Evolutionary conservation across 805 yeast genomes (phyloP).

Genomic region (Myxozyma lipomycoides): DNA sequence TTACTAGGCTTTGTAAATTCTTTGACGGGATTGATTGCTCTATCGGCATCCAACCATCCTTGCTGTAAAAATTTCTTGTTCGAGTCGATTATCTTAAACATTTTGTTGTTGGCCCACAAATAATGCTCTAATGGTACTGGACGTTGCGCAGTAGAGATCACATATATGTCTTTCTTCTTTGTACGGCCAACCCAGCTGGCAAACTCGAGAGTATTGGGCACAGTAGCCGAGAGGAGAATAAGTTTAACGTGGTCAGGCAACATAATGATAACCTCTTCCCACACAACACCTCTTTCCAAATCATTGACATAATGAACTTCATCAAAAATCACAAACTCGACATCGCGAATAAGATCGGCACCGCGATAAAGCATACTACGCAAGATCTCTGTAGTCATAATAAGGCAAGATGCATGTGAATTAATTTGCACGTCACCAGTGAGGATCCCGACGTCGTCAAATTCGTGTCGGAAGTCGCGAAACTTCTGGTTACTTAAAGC

Average conservation of each 20-base stretch:
- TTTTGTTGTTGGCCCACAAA: slow-evolving; percentile 73
- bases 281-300: slow-evolving; percentile 94
- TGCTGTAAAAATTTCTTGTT: slow-evolving; percentile 62
- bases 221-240: slow-evolving; percentile 90
- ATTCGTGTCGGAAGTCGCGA: slow-evolving; percentile 77
- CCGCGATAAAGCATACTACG: slow-evolving; percentile 95
- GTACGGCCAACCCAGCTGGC: slow-evolving; percentile 99
- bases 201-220: slow-evolving; percentile 96
- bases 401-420: slow-evolving; percentile 91
- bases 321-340: slow-evolving; percentile 94
- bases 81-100: slow-evolving; percentile 70
- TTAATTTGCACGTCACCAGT: slow-evolving; percentile 98
- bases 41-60: slow-evolving; percentile 38
- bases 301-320: slow-evolving; percentile 98
- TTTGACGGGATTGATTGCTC: slow-evolving; percentile 40
- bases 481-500: slow-evolving; percentile 88
- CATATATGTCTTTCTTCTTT: slow-evolving; percentile 91
- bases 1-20: slow-evolving; percentile 5
- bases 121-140: slow-evolving; percentile 92
- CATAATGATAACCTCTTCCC: slow-evolving; percentile 99
- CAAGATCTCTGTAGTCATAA: slow-evolving; percentile 96
- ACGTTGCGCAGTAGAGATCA: slow-evolving; percentile 91
- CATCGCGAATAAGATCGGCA: slow-evolving; percentile 93
- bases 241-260: slow-evolving; percentile 93
- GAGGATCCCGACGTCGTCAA: slow-evolving; percentile 85